A percentile compares a stretch with the other conserved stretches of the same genome.
These are phyloP conservation scores for Saccharum hybrid DNA, from an alignment of 202 grass and related monocot genomes.

Conservation along the genomic window DNA sequence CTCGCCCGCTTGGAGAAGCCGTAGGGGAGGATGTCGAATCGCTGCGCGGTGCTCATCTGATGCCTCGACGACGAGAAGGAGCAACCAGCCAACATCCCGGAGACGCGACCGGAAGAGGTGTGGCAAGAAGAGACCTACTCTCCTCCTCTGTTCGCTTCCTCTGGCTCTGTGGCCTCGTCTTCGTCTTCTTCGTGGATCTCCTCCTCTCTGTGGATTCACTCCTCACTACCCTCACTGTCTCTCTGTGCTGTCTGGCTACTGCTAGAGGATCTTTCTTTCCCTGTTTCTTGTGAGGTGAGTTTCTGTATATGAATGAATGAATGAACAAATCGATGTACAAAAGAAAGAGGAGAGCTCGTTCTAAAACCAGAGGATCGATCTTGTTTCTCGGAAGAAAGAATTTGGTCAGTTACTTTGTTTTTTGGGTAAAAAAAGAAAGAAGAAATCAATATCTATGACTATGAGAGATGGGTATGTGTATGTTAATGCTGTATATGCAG, in stretches of 20 bases:
- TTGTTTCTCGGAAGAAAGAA: conserved; percentile 47
- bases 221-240: conserved; percentile 17
- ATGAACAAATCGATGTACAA: conserved; percentile 43
- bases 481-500: conserved; percentile 63
- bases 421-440: conserved; percentile 37
- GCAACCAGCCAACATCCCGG: conserved; percentile 99
- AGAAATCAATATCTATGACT: conserved; percentile 40
- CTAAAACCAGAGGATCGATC: conserved; percentile 47
- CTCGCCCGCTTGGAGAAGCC: conserved; percentile 72
- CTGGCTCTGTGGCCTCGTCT: neutral
- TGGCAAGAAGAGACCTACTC: conserved; percentile 24
- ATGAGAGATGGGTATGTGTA: conserved; percentile 42
- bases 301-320: conserved; percentile 33
- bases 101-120: conserved; percentile 42
- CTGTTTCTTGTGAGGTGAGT: neutral
- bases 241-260: conserved; percentile 41
- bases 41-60: conserved; percentile 88
- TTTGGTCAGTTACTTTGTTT: conserved; percentile 50
- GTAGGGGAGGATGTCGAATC: conserved; percentile 73
- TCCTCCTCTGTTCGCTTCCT: neutral
- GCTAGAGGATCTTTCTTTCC: conserved; percentile 11
- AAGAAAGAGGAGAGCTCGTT: conserved; percentile 15
- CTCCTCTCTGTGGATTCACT: neutral
- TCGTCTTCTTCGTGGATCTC: neutral
- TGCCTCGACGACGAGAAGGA: conserved; percentile 80